Percentiles rank a stretch among this genome's conserved stretches.
phyloP scores from a whole-genome alignment of 140 eudicot species.

The Cichorium intybus region DNA sequence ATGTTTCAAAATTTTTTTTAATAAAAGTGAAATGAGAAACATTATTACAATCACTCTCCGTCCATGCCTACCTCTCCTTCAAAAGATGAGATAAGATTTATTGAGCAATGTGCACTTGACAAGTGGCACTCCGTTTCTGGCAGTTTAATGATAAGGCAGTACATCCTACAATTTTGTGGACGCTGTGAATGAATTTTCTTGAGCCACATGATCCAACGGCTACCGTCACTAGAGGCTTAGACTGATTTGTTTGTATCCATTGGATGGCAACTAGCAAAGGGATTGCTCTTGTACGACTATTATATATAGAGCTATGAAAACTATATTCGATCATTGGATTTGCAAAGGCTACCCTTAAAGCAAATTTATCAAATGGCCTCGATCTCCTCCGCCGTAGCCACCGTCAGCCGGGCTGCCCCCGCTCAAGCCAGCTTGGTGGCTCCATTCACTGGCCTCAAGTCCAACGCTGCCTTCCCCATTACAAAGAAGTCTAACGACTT shows the following conservation, averaged over 20 bases:
- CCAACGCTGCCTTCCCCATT: slow-evolving; percentile 40
- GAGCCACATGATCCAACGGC: slow-evolving; percentile 26
- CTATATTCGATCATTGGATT: slow-evolving; percentile 22
- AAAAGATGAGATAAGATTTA: slow-evolving; percentile 36
- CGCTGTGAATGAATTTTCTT: slow-evolving; percentile 5
- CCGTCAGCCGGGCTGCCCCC: slow-evolving; percentile 32
- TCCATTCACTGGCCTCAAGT: slow-evolving; percentile 58
- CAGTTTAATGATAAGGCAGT: slow-evolving; percentile 25
- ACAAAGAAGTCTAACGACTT: slow-evolving; percentile 38
- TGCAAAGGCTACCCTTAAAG: slow-evolving; percentile 10
- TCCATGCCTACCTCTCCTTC: slow-evolving; percentile 36
- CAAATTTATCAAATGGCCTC: slow-evolving; percentile 28
- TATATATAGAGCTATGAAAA: slow-evolving; percentile 21
- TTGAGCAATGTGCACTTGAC: slow-evolving; percentile 29
- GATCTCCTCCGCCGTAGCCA: slow-evolving; percentile 34
- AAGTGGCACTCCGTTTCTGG: slow-evolving; percentile 26
- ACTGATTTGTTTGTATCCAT: slow-evolving; percentile 20
- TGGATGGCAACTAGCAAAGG: slow-evolving; percentile 17
- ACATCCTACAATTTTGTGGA: slow-evolving; percentile 19
- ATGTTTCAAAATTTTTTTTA: neutral
- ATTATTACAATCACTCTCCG: slow-evolving; percentile 7
- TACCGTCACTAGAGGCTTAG: slow-evolving; percentile 1
- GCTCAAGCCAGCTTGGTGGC: slow-evolving; percentile 59
- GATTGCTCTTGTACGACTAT: slow-evolving; percentile 4
- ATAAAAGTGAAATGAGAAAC: neutral